Percentiles rank a stretch among this genome's conserved stretches.
Conservation (phyloP, 2,329 filamentous ascomycete genomes). For the Decorospora gaudefroyi region DNA sequence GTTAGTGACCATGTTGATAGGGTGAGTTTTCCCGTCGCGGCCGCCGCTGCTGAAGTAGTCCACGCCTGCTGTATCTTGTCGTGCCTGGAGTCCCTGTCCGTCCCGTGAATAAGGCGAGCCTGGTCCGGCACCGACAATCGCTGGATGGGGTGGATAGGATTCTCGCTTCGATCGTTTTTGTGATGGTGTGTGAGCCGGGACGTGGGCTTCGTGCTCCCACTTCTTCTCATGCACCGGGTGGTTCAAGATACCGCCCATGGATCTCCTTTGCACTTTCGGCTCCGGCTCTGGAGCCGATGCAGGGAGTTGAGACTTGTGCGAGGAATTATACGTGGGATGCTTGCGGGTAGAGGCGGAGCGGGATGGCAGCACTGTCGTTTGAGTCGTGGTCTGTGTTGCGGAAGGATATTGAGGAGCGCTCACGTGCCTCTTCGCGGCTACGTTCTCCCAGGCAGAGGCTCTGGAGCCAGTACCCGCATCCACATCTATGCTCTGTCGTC, state of each 20-base stretch:
- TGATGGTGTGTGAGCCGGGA: slow-evolving; percentile 31
- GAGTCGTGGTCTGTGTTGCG: slow-evolving; percentile 16
- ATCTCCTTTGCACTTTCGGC: slow-evolving; percentile 31
- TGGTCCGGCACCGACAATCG: slow-evolving; percentile 44
- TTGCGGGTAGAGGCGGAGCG: slow-evolving; percentile 30
- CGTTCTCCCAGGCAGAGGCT: slow-evolving; percentile 32
- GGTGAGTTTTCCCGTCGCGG: slow-evolving; percentile 21
- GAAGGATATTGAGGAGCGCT: slow-evolving; percentile 35
- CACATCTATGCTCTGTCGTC: slow-evolving; percentile 26
- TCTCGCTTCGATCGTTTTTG: slow-evolving; percentile 33
- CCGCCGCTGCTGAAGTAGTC: slow-evolving; percentile 39
- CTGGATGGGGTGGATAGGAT: slow-evolving; percentile 44
- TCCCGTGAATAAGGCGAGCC: slow-evolving; percentile 40
- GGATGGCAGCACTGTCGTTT: slow-evolving; percentile 25
- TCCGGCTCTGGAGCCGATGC: slow-evolving; percentile 19
- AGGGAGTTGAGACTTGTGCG: slow-evolving; percentile 43
- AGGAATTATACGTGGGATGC: slow-evolving; percentile 41
- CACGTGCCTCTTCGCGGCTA: slow-evolving; percentile 30
- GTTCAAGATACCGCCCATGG: slow-evolving; percentile 44
- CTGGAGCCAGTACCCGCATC: slow-evolving; percentile 16
- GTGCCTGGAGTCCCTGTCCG: slow-evolving; percentile 33
- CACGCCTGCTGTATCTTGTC: slow-evolving; percentile 33
- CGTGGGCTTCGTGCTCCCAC: slow-evolving; percentile 41
- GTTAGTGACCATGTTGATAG: too few relatives aligned
- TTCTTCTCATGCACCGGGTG: slow-evolving; percentile 32